Percentiles rank a stretch among this genome's conserved stretches.
phyloP scores from a whole-genome alignment of 225 moss, liverwort and hornwort genomes.

The Neckera pumila region DNA sequence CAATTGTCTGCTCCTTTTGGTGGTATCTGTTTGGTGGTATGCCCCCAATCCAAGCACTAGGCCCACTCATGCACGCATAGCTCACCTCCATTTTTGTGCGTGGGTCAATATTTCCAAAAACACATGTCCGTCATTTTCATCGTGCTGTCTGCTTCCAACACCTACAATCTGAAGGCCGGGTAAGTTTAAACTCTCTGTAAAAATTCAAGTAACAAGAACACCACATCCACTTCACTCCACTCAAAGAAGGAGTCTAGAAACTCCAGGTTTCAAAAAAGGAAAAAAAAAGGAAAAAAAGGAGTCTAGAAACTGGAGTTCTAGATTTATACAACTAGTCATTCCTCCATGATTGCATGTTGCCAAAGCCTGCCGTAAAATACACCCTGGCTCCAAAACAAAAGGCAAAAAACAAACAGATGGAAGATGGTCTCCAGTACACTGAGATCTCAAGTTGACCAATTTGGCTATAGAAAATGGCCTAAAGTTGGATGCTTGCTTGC shows the following conservation, averaged over 20 bases:
- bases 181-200: not conserved
- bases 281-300: too few species aligned
- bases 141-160: not conserved
- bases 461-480: not conserved
- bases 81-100: not conserved
- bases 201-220: not conserved
- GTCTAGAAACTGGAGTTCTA: not conserved
- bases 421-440: not conserved
- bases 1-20: too few species aligned
- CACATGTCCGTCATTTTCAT: not conserved
- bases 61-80: not conserved
- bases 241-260: too few species aligned
- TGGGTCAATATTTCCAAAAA: not conserved
- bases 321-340: not conserved
- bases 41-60: too few species aligned
- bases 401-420: not conserved
- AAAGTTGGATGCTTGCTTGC: not conserved
- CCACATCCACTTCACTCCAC: not conserved
- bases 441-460: not conserved
- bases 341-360: not conserved
- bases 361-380: not conserved
- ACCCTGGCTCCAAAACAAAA: not conserved
- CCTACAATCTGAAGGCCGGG: not conserved
- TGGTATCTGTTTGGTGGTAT: not conserved
- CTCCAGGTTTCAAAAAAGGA: too few species aligned